Base-by-base conservation (phyloP, 768 basidiomycete genomes). In the Mycena amicta region DNA sequence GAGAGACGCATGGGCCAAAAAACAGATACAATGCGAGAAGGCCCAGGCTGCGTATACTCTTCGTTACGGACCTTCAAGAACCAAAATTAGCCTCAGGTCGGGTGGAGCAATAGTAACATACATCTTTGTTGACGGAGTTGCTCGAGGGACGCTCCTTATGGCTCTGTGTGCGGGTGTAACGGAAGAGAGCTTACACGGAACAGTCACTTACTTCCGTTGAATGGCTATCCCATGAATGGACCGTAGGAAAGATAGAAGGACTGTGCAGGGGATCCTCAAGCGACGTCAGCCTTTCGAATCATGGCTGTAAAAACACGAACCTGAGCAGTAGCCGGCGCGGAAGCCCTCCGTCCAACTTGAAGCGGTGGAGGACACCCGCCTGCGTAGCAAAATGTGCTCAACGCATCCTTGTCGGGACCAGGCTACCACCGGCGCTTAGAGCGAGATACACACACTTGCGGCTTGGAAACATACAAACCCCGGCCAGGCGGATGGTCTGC, bases 401-500 rank as follows among this genome's bases (percentile, higher is more conserved):
- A 50, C 26, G 56, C 56, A 30, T 60, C 55, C 50, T 52, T 64
- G 45, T 64, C 59, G 15, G 59, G 62, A 18, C 62, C 62, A 13
- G 62, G 62, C 62, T 64, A 43, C 26, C 43, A 8, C 12, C 25
- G 27, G 8, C 22, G 13, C 43, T 45, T 23, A 45, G 43, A 45
- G 18, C 18, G 18, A 23, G 13, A 45, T 8, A 5, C 12, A 23
- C 13, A 15, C 43, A 45, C 43, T 15, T 6, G 27, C 25, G 27
- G 27, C 11, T 5, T 18, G 27, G 26, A 15, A 23, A 54, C 62
- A 30, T 28, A 64, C 62, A 52, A 64, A 64, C 22, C 62, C 62
- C 50, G 62, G 62, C 62, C 62, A 64, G 28, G 62, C 62, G 0
- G 62, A 64, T 22, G 62, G 59, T 18, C 50, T 16, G 28, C 59